Base-by-base conservation (phyloP, 225 moss, liverwort and hornwort genomes). In the Polytrichum commune region DNA sequence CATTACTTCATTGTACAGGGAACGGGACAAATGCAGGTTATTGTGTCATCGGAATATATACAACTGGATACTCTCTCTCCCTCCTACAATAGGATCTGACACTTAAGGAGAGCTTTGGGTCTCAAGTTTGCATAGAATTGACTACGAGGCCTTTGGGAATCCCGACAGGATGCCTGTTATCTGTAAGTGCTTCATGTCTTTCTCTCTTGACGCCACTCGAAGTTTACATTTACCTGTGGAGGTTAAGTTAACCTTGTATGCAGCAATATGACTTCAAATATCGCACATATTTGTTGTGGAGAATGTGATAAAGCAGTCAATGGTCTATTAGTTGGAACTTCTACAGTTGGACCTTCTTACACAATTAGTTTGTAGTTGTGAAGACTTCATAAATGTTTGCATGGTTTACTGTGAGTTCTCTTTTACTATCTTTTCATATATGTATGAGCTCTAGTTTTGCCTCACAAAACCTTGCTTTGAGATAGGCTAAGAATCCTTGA, bases 141-240 rank as follows among this genome's bases (percentile, higher is more conserved):
- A 92, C 77, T 90, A 81, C 69, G 90, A 92, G 72, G 90, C 90
- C 27, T 90, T 90, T 70, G 92, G 92, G 75, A 88, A 90, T 55
- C 88, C 90, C 27, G 62, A 68, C 19, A 88, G 90, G 46, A 78
- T 77, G 71, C 92, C 92, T 69, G 92, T 75, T 75, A 84, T 92
- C 28, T 92, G 84, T 90, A 77, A 90, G 87, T 84, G 79, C 32
- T 67, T 69, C 27, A 56, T 27, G 62, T 70, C 58, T 66, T 23
- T 65, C 77, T 72, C 23, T 73, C 35, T 60, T 54, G 19, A 13
- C 28, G 33, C 27, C 19, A n/a, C 6, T 28, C 25, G 8, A 35
- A 46, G 46, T 13, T 25, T 13, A 13, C 46, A 46, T 46, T 2
- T 0, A 10, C 35, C 10, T 46, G 46, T 46, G 46, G 46, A 46